Base-by-base conservation (phyloP, 495 filamentous ascomycete species). In the Aspergillus bridgeri region DNA sequence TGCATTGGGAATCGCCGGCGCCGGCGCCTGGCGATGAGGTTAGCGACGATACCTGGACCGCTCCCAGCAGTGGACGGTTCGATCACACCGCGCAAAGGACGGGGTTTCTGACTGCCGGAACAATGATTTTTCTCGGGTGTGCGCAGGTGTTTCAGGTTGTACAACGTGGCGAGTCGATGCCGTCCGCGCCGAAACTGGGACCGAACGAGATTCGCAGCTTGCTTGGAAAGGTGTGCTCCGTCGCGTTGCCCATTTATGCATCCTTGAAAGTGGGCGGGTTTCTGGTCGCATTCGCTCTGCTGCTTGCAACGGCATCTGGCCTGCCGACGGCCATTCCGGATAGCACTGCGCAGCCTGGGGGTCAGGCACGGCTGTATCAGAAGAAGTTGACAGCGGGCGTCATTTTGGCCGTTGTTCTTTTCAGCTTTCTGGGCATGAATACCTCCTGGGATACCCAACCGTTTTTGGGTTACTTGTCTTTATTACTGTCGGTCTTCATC, bases 211-310 rank as follows among this genome's bases (percentile, higher is more conserved):
- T 46, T 5, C 54, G 60, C 18, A 48, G 56, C 20, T 59, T 64
- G 1, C 42, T 77, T 48, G 33, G 68, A 27, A 70, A 68, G 22
- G 52, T 67, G 15, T 55, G 53, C 38, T 71, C 72, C 18, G 65
- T 85, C 27, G 76, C 72, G 20, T 60, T 86, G 20, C 84, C 84
- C 0, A 79, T 83, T 56, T 85, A 83, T 58, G 81, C 83, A 20
- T 62, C 79, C 0, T 66, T 83, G 61, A 78, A 83, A 38, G 65
- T 86, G 19, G 84, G 84, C 21, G 83, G 79, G 6, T 72, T 79
- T 53, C 65, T 81, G 24, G 79, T 81, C 9, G 79, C 79, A 7
- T 71, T 85, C 27, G 56, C 77, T 4, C 59, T 86, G 33, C 66
- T 83, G 42, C 67, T 79, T 43, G 74, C 75, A 47, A 55, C 74